Evolutionary conservation across 352 stramenopile species (phyloP).

Genomic region (Phytophthora boehmeriae): DNA sequence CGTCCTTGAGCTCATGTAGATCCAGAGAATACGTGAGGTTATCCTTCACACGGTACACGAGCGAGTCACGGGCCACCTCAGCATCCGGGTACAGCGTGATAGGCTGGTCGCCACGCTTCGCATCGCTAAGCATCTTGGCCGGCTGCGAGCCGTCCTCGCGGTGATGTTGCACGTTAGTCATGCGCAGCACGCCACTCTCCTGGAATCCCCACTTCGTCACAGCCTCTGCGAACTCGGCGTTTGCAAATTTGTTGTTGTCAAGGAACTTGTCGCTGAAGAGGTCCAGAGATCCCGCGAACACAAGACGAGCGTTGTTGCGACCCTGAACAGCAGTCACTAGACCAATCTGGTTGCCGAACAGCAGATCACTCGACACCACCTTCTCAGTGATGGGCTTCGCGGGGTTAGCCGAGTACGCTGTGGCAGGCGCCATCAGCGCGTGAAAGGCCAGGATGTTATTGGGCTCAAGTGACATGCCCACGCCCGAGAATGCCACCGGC

Average conservation of each 20-base stretch:
- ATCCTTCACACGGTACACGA: constrained; percentile 95
- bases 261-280: constrained; percentile 91
- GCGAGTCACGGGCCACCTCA: constrained; percentile 86
- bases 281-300: constrained; percentile 88
- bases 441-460: constrained; percentile 87
- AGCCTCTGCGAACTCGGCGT: constrained; percentile 74
- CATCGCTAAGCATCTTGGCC: constrained; percentile 91
- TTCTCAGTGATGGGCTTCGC: constrained; percentile 75
- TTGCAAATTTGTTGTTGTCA: constrained; percentile 57
- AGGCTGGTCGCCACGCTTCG: constrained; percentile 84
- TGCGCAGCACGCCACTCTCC: constrained; percentile 86
- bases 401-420: constrained; percentile 83
- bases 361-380: constrained; percentile 62
- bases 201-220: constrained; percentile 89
- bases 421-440: constrained; percentile 73
- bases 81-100: constrained; percentile 90
- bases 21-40: constrained; percentile 93
- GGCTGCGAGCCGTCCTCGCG: constrained; percentile 80
- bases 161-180: constrained; percentile 88
- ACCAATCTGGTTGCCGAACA: constrained; percentile 78
- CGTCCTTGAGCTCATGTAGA: constrained; percentile 86
- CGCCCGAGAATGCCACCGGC: constrained; percentile 74
- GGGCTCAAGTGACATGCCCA: constrained; percentile 84
- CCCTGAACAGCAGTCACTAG: constrained; percentile 87
- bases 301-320: constrained; percentile 91